Evolutionary conservation across 2,329 filamentous ascomycete species (phyloP).

Genomic region (Curvularia lunata): DNA sequence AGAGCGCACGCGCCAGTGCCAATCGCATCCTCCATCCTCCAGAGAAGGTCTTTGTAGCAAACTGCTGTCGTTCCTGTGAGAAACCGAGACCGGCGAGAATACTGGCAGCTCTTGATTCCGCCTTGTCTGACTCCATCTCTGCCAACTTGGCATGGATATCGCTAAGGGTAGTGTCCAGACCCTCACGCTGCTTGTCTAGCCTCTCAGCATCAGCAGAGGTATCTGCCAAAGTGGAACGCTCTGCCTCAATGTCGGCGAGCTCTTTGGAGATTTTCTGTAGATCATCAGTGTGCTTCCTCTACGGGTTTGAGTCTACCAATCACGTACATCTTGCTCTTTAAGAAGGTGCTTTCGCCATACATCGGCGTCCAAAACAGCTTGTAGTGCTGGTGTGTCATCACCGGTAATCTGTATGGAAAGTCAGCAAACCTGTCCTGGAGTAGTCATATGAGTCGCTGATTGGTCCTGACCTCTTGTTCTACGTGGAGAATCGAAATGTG

Average conservation of each 20-base stretch:
- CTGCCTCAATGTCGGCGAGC: constrained; percentile 76
- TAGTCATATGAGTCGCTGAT: too few relatives aligned
- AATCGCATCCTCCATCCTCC: constrained; percentile 99
- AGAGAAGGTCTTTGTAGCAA: constrained; percentile 95
- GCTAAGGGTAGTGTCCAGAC: constrained; percentile 85
- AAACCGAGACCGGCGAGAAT: constrained; percentile 97
- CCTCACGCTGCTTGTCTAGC: constrained; percentile 86
- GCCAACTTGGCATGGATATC: constrained; percentile 91
- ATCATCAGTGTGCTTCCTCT: constrained; percentile 14
- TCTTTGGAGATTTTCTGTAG: constrained; percentile 74
- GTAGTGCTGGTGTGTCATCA: constrained; percentile 92
- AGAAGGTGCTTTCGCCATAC: constrained; percentile 98
- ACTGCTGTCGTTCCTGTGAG: constrained; percentile 89
- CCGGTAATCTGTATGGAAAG: constrained; percentile 72
- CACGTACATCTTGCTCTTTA: constrained; percentile 79
- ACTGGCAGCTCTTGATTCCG: constrained; percentile 91
- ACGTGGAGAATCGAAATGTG: constrained; percentile 99
- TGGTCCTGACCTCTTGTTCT: constrained; percentile 81
- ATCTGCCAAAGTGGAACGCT: constrained; percentile 82
- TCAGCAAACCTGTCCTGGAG: constrained; percentile 12
- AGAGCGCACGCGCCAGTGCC: constrained; percentile 90
- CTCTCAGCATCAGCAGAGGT: constrained; percentile 87
- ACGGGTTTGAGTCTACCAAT: constrained; percentile 37
- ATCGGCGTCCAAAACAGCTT: constrained; percentile 95
- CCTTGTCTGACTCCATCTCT: constrained; percentile 99